Conservation (phyloP, 2,329 filamentous ascomycete genomes). For the Exophiala sp. region DNA sequence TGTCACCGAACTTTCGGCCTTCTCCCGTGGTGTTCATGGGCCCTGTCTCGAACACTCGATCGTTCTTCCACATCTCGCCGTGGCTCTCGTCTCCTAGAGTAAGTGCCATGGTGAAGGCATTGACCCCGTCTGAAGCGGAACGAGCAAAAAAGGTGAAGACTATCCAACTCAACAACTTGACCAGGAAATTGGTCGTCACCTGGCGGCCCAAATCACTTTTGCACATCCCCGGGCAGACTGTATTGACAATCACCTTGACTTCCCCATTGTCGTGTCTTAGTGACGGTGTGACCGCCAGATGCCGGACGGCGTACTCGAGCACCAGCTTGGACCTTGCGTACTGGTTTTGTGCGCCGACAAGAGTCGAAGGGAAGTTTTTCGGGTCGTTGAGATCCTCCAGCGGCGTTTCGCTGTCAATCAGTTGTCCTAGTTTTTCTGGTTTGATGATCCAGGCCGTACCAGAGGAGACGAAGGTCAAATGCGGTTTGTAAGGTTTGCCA, state of each 20-base stretch:
- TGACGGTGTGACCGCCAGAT: slow-evolving; percentile 30
- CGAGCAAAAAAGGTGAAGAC: slow-evolving; percentile 40
- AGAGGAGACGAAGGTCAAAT: slow-evolving; percentile 47
- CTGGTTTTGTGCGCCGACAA: slow-evolving; percentile 31
- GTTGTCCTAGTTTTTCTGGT: slow-evolving; percentile 32
- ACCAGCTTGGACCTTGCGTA: slow-evolving; percentile 44
- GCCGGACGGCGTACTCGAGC: slow-evolving; percentile 42
- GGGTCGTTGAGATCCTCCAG: slow-evolving; percentile 36
- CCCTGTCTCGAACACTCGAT: slow-evolving; percentile 35
- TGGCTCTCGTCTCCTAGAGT: slow-evolving; percentile 42
- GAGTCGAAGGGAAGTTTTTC: slow-evolving; percentile 27
- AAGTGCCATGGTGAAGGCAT: slow-evolving; percentile 42
- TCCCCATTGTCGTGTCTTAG: slow-evolving; percentile 32
- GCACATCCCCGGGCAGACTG: slow-evolving; percentile 45
- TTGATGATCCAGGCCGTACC: slow-evolving; percentile 36
- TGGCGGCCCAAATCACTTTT: slow-evolving; percentile 41
- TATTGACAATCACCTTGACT: slow-evolving; percentile 43
- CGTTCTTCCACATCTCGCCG: slow-evolving; percentile 44
- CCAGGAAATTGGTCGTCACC: slow-evolving; percentile 25
- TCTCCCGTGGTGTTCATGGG: slow-evolving; percentile 29
- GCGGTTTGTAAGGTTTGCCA: slow-evolving; percentile 28
- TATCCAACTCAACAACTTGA: slow-evolving; percentile 29
- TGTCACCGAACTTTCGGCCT: slow-evolving; percentile 36
- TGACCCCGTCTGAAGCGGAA: slow-evolving; percentile 43
- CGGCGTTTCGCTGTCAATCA: slow-evolving; percentile 27